Base-by-base conservation (phyloP, 1,139 yeast species). In the Debaryomycetaceae sp. region DNA sequence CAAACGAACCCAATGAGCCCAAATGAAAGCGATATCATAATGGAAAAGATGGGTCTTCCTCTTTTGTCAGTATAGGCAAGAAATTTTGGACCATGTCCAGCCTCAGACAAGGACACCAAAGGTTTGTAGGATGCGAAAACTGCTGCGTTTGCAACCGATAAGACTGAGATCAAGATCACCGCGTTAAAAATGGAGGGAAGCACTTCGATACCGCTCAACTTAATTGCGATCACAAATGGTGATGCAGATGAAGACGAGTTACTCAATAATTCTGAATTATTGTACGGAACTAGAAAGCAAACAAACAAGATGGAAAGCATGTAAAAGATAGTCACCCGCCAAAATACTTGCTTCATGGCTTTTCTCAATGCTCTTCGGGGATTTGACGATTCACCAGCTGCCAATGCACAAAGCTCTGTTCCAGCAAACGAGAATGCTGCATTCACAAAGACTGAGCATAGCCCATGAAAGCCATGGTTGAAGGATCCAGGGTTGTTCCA, bases 401-500 rank as follows among this genome's bases (percentile, higher is more conserved):
- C 78, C 43, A 87, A 76, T 52, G 90, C 95, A 17, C 84, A 84
- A 51, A 84, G 73, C 62, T 87, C 96, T 43, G 70, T 68, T 58
- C 87, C 87, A 61, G 80, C 73, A 49, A 84, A 81, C 36, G 89
- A 81, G 67, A 86, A 85, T 52, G 84, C 84, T 31, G 87, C 81
- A 46, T 74, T 75, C 48, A 81, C 75, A 54, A 81, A 56, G 50
- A 75, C 62, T 53, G 80, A 68, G 60, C 65, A 75, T 82, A 83
- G 79, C 35, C 82, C 84, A 42, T 79, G 64, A 56, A 81, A 80
- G 38, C 84, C 84, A 6, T 78, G 68, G 48, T 83, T 85, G 78
- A 73, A 84, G 0, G 95, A 80, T 37, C 95, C 95, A 4, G 95
- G 95, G 57, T 86, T 66, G 60, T 87, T 79, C 95, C 95, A 87